Base-by-base conservation (phyloP, 805 yeast genomes). In the Torulaspora gathmanii region DNA sequence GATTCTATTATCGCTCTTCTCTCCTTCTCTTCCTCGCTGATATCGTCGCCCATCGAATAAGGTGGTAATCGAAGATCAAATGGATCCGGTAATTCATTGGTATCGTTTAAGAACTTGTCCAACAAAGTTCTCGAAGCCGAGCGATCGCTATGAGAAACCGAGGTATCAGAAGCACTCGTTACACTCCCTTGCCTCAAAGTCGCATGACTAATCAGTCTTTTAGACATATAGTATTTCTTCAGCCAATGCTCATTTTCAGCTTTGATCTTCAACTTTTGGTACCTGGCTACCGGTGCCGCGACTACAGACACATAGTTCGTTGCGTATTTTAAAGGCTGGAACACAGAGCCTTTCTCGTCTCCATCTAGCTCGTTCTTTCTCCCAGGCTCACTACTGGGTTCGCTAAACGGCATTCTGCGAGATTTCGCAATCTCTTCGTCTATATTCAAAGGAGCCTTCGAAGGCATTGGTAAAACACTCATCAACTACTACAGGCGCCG, bases 151-250 rank as follows among this genome's bases (percentile, higher is more conserved):
- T 41, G 54, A 16, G 45, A 27, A 8, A 42, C 42, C 2, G 60
- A 50, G 5, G 47, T 27, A 22, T 52, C 57, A 3, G 60, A 52
- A 11, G 43, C 15, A 27, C 58, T 54, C 2, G 49, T 46, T 10
- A 54, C 44, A 38, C 60, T 55, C 8, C 54, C 54, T 15, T 54
- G 54, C 33, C 58, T 52, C 26, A 44, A 34, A 12, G 42, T 46
- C 17, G 42, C 47, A 30, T 44, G 45, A 13, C 26, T 44, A 2
- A 46, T 40, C 5, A 46, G 38, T 31, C 49, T 55, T 35, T 51
- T 53, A 2, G 50, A 33, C 7, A 43, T 27, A 33, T 51, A 55
- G 39, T 52, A 55, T 29, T 34, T 48, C 27, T 52, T 55, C 39
- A 55, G 20, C 26, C 51, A 30, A 6, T 15, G 19, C 37, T 53